Percentiles rank a stretch among this genome's conserved stretches.
These are phyloP conservation scores for Suhomyces bribrorum DNA, from an alignment of 1,139 yeast genomes.

Conservation along the genomic window DNA sequence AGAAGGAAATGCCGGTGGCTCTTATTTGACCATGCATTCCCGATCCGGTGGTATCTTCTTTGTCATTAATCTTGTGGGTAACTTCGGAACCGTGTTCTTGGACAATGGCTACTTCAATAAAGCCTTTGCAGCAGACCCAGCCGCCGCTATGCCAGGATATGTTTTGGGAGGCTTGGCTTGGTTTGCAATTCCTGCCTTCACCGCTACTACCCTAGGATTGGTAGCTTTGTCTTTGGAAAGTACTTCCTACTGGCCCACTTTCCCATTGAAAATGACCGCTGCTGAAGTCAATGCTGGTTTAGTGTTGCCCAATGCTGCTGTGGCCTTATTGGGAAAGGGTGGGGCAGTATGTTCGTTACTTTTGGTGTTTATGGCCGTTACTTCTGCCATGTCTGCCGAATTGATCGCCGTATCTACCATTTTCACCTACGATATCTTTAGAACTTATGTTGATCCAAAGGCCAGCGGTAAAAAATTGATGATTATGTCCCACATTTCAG, in stretches of 20 bases:
- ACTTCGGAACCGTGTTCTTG: slow-evolving; percentile 84
- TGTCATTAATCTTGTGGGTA: slow-evolving; percentile 80
- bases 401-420: slow-evolving; percentile 84
- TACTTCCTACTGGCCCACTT: slow-evolving; percentile 73
- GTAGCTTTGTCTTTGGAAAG: slow-evolving; percentile 73
- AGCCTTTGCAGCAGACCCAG: slow-evolving; percentile 85
- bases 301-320: slow-evolving; percentile 84
- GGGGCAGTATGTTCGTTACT: slow-evolving; percentile 82
- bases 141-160: slow-evolving; percentile 86
- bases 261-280: slow-evolving; percentile 62
- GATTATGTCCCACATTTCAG: slow-evolving; percentile 64
- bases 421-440: slow-evolving; percentile 81
- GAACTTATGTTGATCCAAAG: slow-evolving; percentile 72
- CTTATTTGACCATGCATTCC: slow-evolving; percentile 79
- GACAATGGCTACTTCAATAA: slow-evolving; percentile 91
- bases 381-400: slow-evolving; percentile 84
- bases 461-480: slow-evolving; percentile 76
- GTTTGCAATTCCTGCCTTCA: slow-evolving; percentile 85
- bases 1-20: slow-evolving; percentile 73
- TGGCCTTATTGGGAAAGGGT: slow-evolving; percentile 78
- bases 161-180: slow-evolving; percentile 88
- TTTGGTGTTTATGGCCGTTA: slow-evolving; percentile 79
- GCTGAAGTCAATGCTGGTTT: slow-evolving; percentile 79
- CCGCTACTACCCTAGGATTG: slow-evolving; percentile 82
- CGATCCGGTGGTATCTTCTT: slow-evolving; percentile 78